Evolutionary conservation across 148 eudicot genomes (phyloP).

Genomic region (Nyssa sinensis): DNA sequence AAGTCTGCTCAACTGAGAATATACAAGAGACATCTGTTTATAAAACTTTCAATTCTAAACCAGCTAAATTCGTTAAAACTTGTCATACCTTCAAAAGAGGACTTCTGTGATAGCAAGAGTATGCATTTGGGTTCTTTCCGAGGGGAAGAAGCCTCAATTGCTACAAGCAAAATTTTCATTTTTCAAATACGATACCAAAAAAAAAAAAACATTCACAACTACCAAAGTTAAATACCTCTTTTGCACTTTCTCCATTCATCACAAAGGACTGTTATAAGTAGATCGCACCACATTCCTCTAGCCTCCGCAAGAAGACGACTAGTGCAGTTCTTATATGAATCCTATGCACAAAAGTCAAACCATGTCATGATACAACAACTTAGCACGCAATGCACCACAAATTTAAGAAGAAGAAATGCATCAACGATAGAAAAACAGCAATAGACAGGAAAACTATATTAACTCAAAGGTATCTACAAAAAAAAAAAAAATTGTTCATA

Average conservation of each 20-base stretch:
- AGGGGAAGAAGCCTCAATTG: conserved; percentile 87
- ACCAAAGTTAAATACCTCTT: conserved; percentile 53
- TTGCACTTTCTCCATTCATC: conserved; percentile 98
- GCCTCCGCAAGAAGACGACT: conserved; percentile 53
- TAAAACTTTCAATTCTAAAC: not conserved
- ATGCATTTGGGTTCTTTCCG: conserved; percentile 67
- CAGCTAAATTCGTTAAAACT: not conserved
- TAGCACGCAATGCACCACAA: no score
- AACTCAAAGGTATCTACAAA: no score
- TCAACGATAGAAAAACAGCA: no score
- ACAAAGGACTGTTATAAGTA: conserved; percentile 60
- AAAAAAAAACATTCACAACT: not conserved
- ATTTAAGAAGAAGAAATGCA: no score
- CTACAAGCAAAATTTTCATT: conserved; percentile 37
- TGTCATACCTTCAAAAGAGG: conserved; percentile 45
- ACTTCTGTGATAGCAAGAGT: conserved; percentile 45
- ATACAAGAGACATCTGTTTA: not conserved
- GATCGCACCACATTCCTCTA: conserved; percentile 80
- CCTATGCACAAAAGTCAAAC: no score
- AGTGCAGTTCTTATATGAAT: conserved; percentile 50
- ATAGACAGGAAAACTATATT: no score
- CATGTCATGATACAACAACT: no score
- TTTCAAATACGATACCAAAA: not conserved
- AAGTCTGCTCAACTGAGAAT: not conserved
- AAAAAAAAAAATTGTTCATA: no score